Percentiles rank a stretch among this genome's conserved stretches.
Evolutionary conservation across 108 stramenopile species (phyloP).

Genomic region (Cyclotella atomus): DNA sequence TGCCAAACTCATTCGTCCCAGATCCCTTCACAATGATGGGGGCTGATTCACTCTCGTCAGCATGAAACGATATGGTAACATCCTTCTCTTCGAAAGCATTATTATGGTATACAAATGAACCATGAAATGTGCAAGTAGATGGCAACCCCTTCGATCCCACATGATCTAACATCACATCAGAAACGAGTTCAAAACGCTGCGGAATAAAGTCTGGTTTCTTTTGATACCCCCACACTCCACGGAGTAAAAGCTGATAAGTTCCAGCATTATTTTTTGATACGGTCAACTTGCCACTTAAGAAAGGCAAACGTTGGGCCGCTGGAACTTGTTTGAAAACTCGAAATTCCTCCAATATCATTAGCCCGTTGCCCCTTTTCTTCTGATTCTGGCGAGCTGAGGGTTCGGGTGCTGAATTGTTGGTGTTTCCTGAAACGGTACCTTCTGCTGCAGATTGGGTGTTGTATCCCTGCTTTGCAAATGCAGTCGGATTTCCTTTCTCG

Average conservation of each 20-base stretch:
- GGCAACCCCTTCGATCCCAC: background rate
- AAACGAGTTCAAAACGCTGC: conserved; percentile 16
- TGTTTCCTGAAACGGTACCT: background rate
- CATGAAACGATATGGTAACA: conserved; percentile 2
- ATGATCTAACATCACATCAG: conserved; percentile 7
- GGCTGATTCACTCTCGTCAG: background rate
- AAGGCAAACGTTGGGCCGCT: background rate
- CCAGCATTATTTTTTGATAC: no score
- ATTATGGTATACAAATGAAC: conserved; percentile 9
- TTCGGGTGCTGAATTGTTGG: background rate
- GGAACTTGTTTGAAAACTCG: background rate
- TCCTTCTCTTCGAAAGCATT: conserved; percentile 10
- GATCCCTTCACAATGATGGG: conserved; percentile 9
- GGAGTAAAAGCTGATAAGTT: background rate
- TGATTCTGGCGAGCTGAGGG: background rate
- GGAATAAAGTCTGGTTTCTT: background rate
- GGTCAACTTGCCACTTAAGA: background rate
- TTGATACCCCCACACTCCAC: conserved; percentile 22
- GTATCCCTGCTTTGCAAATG: background rate
- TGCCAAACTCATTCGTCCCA: conserved; percentile 24
- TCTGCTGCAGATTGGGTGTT: background rate
- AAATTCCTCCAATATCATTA: background rate
- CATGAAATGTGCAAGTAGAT: conserved; percentile 15
- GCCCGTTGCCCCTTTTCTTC: background rate
- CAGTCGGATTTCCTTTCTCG: background rate